Percentiles rank a stretch among this genome's conserved stretches.
These are phyloP conservation scores for Vachellia pachyceras DNA, from an alignment of 306 rosid genomes.

Conservation along the genomic window DNA sequence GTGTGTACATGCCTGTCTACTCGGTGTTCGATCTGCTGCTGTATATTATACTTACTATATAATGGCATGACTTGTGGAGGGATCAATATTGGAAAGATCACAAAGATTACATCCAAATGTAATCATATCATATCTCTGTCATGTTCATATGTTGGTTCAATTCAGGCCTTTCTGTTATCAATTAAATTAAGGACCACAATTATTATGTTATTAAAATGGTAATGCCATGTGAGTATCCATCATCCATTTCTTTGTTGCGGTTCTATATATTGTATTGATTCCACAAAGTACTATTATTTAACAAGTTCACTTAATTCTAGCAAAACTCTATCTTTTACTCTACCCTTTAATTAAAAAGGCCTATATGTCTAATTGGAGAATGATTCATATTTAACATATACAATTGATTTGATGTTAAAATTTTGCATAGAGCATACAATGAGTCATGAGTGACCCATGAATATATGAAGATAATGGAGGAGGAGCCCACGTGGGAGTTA, in stretches of 20 bases:
- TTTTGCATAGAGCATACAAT: neutral
- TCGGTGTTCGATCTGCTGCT: constrained; percentile 37
- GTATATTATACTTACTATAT: constrained; percentile 27
- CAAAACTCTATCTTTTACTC: neutral
- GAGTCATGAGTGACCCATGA: neutral
- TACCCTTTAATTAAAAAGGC: too few species aligned
- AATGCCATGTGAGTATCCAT: neutral
- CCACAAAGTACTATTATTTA: constrained; percentile 4
- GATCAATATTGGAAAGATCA: constrained; percentile 44
- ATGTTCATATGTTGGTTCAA: constrained; percentile 27
- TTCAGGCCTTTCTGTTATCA: constrained; percentile 19
- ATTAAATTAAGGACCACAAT: neutral
- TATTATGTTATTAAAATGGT: neutral
- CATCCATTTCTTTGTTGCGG: neutral
- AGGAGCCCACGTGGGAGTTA: constrained; percentile 33
- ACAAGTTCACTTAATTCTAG: neutral
- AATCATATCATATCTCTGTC: constrained; percentile 24
- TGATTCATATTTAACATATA: too few species aligned
- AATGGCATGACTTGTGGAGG: constrained; percentile 39
- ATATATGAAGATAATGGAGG: constrained; percentile 30
- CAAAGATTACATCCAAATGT: constrained; percentile 37
- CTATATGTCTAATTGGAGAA: neutral
- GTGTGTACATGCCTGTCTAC: constrained; percentile 13
- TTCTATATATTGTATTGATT: neutral
- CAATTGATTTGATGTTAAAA: neutral